A percentile compares a stretch with the other conserved stretches of the same genome.
Evolutionary conservation across 768 basidiomycete species (phyloP).

Genomic region (Botryobasidium botryosum): DNA sequence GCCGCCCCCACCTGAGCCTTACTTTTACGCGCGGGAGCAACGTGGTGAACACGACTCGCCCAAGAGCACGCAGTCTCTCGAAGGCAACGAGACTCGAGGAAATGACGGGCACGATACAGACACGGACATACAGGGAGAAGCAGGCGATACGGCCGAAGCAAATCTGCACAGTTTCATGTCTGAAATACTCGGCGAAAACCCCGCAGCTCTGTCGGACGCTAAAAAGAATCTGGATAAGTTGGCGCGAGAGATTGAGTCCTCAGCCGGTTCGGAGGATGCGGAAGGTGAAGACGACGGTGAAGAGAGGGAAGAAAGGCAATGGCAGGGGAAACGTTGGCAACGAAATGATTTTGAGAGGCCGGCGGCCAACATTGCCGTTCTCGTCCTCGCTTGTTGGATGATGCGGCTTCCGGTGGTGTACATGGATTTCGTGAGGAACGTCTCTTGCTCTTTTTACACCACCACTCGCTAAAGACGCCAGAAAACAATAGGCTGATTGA

Average conservation of each 20-base stretch:
- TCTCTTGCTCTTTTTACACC: conserved; percentile 8
- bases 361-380: conserved; percentile 41
- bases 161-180: neutral
- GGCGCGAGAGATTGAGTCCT: no score
- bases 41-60: neutral
- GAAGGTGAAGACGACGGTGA: conserved; percentile 12
- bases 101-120: neutral
- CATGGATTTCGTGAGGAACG: conserved; percentile 57
- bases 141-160: neutral
- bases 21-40: conserved; percentile 21
- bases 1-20: conserved; percentile 45
- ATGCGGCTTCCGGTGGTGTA: conserved; percentile 61
- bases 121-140: neutral
- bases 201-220: neutral
- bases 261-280: conserved; percentile 4
- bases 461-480: neutral
- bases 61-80: neutral
- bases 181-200: neutral
- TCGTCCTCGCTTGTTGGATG: conserved; percentile 64
- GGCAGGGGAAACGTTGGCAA: neutral
- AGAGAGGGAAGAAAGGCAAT: conserved; percentile 14
- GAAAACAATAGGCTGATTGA: conserved; percentile 44
- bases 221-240: no score
- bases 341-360: conserved; percentile 23
- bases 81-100: neutral